These are phyloP conservation scores for Thecaphora thlaspeos DNA, from an alignment of 1,284 basidiomycete genomes.

Conservation along the genomic window DNA sequence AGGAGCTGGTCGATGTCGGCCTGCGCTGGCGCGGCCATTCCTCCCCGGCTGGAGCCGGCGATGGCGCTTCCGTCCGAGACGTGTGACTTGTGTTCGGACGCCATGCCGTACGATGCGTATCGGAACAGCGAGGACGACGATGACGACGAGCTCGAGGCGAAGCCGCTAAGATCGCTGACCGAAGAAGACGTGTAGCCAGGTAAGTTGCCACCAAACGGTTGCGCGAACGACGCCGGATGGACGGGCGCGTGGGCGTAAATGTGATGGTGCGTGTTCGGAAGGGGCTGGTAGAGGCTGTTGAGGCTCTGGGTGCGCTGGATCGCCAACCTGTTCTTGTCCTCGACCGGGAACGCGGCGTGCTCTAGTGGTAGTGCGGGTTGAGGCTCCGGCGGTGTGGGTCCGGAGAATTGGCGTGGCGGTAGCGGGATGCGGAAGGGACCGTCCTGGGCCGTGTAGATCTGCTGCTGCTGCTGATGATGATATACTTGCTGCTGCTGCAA, in stretches of 20 bases:
- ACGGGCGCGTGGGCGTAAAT: not conserved
- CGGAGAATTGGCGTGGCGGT: conserved; percentile 12
- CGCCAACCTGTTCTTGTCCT: not conserved
- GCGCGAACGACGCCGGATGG: no score
- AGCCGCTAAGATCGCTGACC: not conserved
- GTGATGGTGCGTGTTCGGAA: not conserved
- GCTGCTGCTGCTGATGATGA: conserved; percentile 14
- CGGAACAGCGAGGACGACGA: conserved; percentile 23
- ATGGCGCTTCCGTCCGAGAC: conserved; percentile 21
- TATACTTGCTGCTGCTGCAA: conserved; percentile 5
- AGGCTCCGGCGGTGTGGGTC: conserved; percentile 7
- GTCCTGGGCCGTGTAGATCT: conserved; percentile 10
- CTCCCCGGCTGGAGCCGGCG: conserved; percentile 16
- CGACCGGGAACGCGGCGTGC: no score
- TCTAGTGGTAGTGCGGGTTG: no score
- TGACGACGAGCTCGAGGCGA: conserved; percentile 9
- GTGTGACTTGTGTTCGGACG: conserved; percentile 5
- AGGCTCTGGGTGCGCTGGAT: not conserved
- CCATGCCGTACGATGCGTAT: conserved; percentile 21
- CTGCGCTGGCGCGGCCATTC: conserved; percentile 28
- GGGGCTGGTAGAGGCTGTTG: not conserved
- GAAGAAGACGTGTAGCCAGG: no score
- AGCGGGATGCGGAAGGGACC: conserved; percentile 16
- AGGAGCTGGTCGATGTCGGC: conserved; percentile 43
- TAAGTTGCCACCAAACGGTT: no score